Base-by-base conservation (phyloP, 1,284 basidiomycete species). In the Puccinia coronata region DNA sequence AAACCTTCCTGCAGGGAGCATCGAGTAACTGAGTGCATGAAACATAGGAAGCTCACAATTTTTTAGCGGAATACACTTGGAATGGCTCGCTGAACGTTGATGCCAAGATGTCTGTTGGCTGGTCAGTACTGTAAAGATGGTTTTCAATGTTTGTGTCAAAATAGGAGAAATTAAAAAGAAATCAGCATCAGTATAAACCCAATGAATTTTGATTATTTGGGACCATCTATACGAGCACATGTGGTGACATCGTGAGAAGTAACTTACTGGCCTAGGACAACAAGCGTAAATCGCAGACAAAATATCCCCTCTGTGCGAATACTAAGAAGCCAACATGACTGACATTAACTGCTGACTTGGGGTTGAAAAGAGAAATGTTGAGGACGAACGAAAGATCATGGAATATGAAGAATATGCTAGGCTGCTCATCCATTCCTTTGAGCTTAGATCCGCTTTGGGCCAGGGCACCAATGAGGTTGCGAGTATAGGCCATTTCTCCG, bases 41-140 rank as follows among this genome's bases (percentile, higher is more conserved):
- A 57, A 59, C 4, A 75, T 12, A 65, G 65, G 36, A 43, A 43
- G 51, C 74, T 51, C 11, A 79, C 76, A 96, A 96, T 49, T 92
- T 90, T 87, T 96, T 96, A 47, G 93, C 93, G 3, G 93, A 94
- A 87, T 90, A 96, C 0, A 96, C 95, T n/a, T 91, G 90, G 85
- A 97, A 96, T 25, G 91, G 88, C n/a, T 93, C 91, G 69, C 93
- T 93, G 85, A 92, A 94, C 2, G 91, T 90, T 85, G 94, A 91
- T 11, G 94, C 93, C 25, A 95, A 89, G 6, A 95, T 90, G 31
- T 91, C 91, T 67, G 91, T 91, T 79, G 90, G 85, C 81, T 89
- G 88, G 61, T 88, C 28, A 20, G 76, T 11, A 16, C 25, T 53
- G 41, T 25, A 34, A 23, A 25, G 25, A 39, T 70, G 31, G 51